phyloP scores from a whole-genome alignment of 1,284 basidiomycete genomes.

The Apiotrichum brassicae region DNA sequence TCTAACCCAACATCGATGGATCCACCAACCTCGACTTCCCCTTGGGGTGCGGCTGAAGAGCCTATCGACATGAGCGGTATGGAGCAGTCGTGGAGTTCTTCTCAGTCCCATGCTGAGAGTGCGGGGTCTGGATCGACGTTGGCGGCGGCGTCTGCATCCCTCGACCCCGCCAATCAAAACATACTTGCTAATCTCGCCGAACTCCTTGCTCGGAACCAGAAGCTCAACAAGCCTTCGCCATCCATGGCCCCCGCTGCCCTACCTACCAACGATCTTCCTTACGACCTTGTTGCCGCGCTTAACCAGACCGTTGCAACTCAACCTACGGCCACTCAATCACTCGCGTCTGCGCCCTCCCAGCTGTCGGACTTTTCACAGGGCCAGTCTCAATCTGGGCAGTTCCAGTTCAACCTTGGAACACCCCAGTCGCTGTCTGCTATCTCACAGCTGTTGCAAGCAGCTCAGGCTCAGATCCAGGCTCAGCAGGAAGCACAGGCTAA shows the following conservation, averaged over 20 bases:
- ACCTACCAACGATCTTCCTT: not conserved
- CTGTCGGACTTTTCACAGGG: not conserved
- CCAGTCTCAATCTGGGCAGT: too few relatives aligned
- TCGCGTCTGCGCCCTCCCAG: not conserved
- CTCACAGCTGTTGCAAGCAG: slow-evolving; percentile 7
- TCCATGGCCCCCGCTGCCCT: not conserved
- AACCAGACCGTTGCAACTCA: not conserved
- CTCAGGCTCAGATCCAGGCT: slow-evolving; percentile 8
- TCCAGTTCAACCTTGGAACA: not conserved
- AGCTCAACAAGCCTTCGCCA: not conserved
- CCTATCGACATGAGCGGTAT: slow-evolving; percentile 4
- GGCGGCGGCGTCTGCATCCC: not conserved
- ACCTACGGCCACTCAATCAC: not conserved
- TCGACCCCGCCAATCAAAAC: slow-evolving; percentile 9
- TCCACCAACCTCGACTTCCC: slow-evolving; percentile 21
- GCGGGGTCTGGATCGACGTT: not conserved
- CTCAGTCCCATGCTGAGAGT: not conserved
- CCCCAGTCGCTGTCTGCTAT: slow-evolving; percentile 2
- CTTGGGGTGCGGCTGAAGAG: slow-evolving; percentile 16
- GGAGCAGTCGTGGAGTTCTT: not conserved
- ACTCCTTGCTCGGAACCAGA: slow-evolving; percentile 7
- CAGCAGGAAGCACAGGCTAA: slow-evolving; percentile 7
- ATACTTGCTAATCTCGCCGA: slow-evolving; percentile 10
- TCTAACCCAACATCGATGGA: slow-evolving; percentile 31
- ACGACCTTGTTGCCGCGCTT: not conserved